Conservation (phyloP, 23 red algal genomes). For the Chondrus crispus region DNA sequence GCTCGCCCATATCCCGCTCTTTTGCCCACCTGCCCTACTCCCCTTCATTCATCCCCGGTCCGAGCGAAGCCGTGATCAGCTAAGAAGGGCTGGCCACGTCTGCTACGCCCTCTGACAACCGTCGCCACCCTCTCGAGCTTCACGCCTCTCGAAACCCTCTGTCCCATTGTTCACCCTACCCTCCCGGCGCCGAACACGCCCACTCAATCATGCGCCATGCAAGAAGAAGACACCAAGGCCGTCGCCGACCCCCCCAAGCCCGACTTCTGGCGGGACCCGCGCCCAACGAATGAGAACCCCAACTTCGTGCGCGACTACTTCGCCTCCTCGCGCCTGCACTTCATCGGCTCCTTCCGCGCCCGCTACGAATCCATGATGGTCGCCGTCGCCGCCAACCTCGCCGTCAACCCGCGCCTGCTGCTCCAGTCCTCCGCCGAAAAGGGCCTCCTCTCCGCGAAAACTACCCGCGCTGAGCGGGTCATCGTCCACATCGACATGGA, state of each 20-base stretch:
- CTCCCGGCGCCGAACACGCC: no score
- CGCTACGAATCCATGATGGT: constrained; percentile 88
- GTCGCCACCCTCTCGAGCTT: no score
- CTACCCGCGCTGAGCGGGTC: constrained; percentile 25
- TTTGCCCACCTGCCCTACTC: no score
- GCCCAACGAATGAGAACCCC: constrained; percentile 78
- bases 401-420: constrained; percentile 1
- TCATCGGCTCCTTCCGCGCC: constrained; percentile 95
- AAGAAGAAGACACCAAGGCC: no score
- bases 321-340: constrained; percentile 90
- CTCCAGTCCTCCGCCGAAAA: background rate
- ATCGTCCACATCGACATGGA: constrained; percentile 99
- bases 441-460: background rate
- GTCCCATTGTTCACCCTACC: no score
- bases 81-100: no score
- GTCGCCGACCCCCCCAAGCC: background rate
- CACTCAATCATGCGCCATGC: no score
- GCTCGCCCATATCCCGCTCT: no score
- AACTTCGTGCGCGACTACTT: constrained; percentile 98
- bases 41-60: no score
- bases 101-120: no score
- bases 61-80: no score
- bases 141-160: no score
- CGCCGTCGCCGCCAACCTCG: constrained; percentile 44
- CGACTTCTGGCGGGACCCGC: constrained; percentile 49